Evolutionary conservation across 2,329 filamentous ascomycete species (phyloP), one percentile per base, ranked within the genome.

Genomic region (Daldinia sp.): DNA sequence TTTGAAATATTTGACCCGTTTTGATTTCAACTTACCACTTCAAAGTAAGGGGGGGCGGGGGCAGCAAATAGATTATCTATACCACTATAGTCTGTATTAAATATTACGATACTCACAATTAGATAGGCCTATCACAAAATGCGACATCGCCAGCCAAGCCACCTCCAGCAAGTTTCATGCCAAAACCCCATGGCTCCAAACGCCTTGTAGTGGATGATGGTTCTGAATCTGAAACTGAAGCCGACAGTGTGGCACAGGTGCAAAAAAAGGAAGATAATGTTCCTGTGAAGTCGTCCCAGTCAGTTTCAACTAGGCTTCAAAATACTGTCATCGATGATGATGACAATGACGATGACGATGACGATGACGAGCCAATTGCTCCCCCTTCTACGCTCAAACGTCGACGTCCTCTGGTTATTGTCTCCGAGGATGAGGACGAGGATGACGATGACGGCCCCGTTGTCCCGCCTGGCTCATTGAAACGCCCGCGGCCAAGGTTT

Each of bases 241-340:
- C 10, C 35, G 35, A 39, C 4, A 15, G 13, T 39, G 35, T 39
- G 13, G 35, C 12, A 26, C 53, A 73, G 15, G 74, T 76, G 6
- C 71, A 68, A 20, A 72, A 73, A 13, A 71, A 72, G 20, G 70
- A 72, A n/a, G 68, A 72, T 35, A 50, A 65, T 13, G 56, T 74
- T 3, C 72, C 72, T 35, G 57, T 61, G 7, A 70, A 64, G 41
- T 79, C 77, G 15, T 78, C 76, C 13, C 77, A 78, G 48, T 77
- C 77, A 18, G 76, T 78, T 28, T 75, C 76, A 44, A 75, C 73
- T 6, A 74, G 68, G 23, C 68, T 79, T 9, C 69, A 64, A 42
- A 73, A 65, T 37, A 71, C 75, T n/a, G 60, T 73, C 4, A 65
- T 78, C 30, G 57, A 68, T 35, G 66, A 73, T 13, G 74, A 76